Percentiles rank a stretch among this genome's conserved stretches.
Conservation (phyloP, 805 yeast species). For the Lipomyces orientalis region DNA sequence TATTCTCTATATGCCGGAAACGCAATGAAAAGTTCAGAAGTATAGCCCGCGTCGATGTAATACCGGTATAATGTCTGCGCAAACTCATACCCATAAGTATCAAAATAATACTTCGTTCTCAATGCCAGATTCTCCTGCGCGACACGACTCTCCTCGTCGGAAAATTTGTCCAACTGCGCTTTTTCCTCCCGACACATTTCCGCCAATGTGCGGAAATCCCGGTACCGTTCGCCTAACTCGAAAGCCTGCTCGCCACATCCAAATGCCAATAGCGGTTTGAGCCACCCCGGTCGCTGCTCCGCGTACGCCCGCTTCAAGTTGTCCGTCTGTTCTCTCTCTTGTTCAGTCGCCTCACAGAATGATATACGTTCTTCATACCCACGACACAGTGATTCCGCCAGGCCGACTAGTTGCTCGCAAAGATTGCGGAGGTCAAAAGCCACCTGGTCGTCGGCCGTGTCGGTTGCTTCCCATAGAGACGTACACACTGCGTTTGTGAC, state of each 20-base stretch:
- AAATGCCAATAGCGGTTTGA: slow-evolving; percentile 57
- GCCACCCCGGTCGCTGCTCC: slow-evolving; percentile 59
- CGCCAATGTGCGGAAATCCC: slow-evolving; percentile 69
- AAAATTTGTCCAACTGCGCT: slow-evolving; percentile 15
- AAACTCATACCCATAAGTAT: slow-evolving; percentile 68
- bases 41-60: slow-evolving; percentile 59
- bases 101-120: slow-evolving; percentile 53
- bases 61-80: slow-evolving; percentile 67
- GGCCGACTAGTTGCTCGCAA: slow-evolving; percentile 43
- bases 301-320: slow-evolving; percentile 35
- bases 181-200: slow-evolving; percentile 46
- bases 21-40: slow-evolving; percentile 59
- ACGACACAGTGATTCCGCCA: slow-evolving; percentile 54
- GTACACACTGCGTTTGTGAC: slow-evolving; percentile 26
- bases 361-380: slow-evolving; percentile 37
- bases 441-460: slow-evolving; percentile 22
- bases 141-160: slow-evolving; percentile 8
- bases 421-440: slow-evolving; percentile 30
- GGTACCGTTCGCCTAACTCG: slow-evolving; percentile 65
- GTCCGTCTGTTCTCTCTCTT: slow-evolving; percentile 23
- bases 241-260: slow-evolving; percentile 61
- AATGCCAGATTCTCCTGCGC: slow-evolving; percentile 24
- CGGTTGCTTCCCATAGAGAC: slow-evolving; percentile 30
- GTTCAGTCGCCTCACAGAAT: slow-evolving; percentile 33
- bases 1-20: slow-evolving; percentile 59